phyloP scores from a whole-genome alignment of 2,329 filamentous ascomycete species.

The Achaetomium macrosporum region DNA sequence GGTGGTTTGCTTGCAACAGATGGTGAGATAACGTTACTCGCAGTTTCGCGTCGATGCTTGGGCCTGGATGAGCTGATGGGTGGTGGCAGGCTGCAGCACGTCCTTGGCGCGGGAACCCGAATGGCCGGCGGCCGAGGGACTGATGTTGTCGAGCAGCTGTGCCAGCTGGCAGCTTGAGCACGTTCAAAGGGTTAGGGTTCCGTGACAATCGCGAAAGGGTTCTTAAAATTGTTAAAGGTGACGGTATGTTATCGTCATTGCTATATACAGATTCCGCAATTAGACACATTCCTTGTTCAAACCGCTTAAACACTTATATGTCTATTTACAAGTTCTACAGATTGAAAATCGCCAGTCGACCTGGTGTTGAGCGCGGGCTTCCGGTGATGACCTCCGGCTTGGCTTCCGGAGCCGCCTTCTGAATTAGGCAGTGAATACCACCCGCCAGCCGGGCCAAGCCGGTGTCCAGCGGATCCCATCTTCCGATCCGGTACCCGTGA shows the following conservation, averaged over 20 bases:
- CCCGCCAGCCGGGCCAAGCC: background rate
- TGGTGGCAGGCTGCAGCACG: too few species aligned
- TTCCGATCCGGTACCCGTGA: background rate
- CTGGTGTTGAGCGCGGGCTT: background rate
- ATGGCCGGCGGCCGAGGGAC: background rate
- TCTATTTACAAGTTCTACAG: too few species aligned
- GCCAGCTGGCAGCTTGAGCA: background rate
- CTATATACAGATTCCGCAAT: too few species aligned
- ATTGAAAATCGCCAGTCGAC: background rate
- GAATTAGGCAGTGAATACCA: background rate
- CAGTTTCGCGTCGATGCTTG: background rate
- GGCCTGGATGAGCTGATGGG: background rate
- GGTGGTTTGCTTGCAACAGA: background rate
- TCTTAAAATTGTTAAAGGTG: too few species aligned
- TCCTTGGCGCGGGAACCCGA: background rate
- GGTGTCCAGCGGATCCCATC: background rate
- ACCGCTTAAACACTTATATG: too few species aligned
- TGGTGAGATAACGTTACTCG: background rate
- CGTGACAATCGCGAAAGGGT: too few species aligned
- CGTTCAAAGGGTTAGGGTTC: background rate
- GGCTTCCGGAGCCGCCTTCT: background rate
- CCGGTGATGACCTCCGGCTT: background rate
- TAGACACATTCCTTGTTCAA: too few species aligned
- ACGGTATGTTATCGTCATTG: too few species aligned
- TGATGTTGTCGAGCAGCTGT: too few species aligned